These are phyloP conservation scores for Botrytis hyacinthi DNA, from an alignment of 2,329 filamentous ascomycete genomes.

Conservation along the genomic window DNA sequence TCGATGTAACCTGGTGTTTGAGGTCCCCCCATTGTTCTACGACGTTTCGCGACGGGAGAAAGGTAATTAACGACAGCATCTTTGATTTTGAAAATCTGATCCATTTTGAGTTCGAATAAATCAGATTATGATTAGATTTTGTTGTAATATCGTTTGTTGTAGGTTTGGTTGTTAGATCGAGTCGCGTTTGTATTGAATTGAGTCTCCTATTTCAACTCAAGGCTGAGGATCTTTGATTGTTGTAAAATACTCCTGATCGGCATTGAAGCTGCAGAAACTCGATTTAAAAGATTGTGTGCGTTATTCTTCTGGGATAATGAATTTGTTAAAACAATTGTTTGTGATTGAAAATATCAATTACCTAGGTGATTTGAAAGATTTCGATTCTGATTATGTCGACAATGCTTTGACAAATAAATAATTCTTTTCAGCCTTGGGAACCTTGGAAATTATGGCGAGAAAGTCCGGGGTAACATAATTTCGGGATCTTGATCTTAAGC, in stretches of 20 bases:
- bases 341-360: background rate
- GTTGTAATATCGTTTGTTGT: background rate
- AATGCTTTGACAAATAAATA: slow-evolving; percentile 2
- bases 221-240: slow-evolving; percentile 10
- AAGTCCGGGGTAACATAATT: slow-evolving; percentile 12
- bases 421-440: slow-evolving; percentile 7
- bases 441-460: slow-evolving; percentile 7
- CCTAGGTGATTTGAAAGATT: background rate
- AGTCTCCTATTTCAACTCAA: slow-evolving; percentile 15
- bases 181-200: background rate
- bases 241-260: background rate
- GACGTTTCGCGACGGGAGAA: slow-evolving; percentile 37
- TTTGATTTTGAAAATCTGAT: slow-evolving; percentile 33
- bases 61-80: slow-evolving; percentile 35
- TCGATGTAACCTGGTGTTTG: slow-evolving; percentile 24
- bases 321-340: background rate
- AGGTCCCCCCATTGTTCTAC: slow-evolving; percentile 34
- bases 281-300: background rate
- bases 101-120: slow-evolving; percentile 26
- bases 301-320: background rate
- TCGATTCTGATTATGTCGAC: background rate
- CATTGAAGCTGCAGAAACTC: background rate
- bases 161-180: background rate
- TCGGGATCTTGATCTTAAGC: background rate
- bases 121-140: background rate